These are phyloP conservation scores for Filobasidium wieringae DNA, from an alignment of 768 basidiomycete genomes.

Conservation along the genomic window DNA sequence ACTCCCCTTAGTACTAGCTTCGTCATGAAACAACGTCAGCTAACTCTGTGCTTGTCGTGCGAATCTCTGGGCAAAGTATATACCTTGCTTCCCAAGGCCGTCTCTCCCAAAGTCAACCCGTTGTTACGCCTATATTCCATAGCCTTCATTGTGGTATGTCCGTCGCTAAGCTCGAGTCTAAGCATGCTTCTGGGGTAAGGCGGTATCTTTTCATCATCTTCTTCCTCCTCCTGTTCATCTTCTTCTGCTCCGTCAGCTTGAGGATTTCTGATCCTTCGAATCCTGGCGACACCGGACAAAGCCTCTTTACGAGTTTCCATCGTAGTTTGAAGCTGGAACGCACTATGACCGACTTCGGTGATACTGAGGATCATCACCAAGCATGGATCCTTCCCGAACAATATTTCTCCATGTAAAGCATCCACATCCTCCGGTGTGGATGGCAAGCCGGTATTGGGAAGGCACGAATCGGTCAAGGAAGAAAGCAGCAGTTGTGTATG, in stretches of 20 bases:
- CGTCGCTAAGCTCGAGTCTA: slow-evolving; percentile 64
- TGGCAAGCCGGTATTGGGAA: slow-evolving; percentile 17
- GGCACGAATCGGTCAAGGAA: slow-evolving; percentile 25
- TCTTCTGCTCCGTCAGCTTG: slow-evolving; percentile 18
- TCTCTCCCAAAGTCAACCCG: slow-evolving; percentile 58
- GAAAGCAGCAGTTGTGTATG: slow-evolving; percentile 16
- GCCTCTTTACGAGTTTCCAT: slow-evolving; percentile 53
- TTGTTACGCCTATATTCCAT: slow-evolving; percentile 65
- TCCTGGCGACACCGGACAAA: slow-evolving; percentile 28
- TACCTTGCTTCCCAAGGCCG: slow-evolving; percentile 75
- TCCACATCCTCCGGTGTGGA: slow-evolving; percentile 13
- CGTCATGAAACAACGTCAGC: not conserved
- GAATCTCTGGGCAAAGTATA: not conserved
- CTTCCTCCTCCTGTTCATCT: slow-evolving; percentile 41
- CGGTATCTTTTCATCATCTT: slow-evolving; percentile 51
- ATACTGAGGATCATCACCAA: slow-evolving; percentile 65
- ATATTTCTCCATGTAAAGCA: slow-evolving; percentile 20
- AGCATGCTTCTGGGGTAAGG: slow-evolving; percentile 74
- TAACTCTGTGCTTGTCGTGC: too few relatives aligned
- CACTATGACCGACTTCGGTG: slow-evolving; percentile 76
- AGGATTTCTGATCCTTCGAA: slow-evolving; percentile 22
- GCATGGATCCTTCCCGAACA: slow-evolving; percentile 11
- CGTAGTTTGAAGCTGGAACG: slow-evolving; percentile 59
- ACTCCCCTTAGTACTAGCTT: slow-evolving; percentile 64
- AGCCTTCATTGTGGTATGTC: slow-evolving; percentile 54